phyloP scores from a whole-genome alignment of 257 asterid species.

The Solanum dulcamara region DNA sequence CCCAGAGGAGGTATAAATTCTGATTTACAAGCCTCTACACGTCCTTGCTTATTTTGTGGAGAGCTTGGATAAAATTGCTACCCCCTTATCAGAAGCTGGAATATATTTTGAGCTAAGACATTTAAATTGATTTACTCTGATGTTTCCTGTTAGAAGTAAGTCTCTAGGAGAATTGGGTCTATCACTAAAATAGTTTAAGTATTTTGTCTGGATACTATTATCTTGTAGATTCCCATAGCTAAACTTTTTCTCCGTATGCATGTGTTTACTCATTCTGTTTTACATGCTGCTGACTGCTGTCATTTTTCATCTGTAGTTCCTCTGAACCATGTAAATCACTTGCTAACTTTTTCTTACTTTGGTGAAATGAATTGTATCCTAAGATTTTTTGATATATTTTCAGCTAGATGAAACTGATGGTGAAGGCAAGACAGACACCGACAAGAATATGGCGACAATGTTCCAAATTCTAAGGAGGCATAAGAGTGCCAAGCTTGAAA shows the following conservation, averaged over 20 bases:
- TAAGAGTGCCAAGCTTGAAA: conserved; percentile 55
- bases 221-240: not conserved
- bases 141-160: not conserved
- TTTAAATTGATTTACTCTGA: not conserved
- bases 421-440: conserved; percentile 72
- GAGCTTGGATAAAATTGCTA: not conserved
- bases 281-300: not conserved
- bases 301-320: not conserved
- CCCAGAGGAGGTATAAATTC: conserved; percentile 67
- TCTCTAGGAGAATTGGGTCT: not conserved
- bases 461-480: conserved; percentile 57
- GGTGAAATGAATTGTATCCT: not conserved
- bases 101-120: not conserved
- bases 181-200: not conserved
- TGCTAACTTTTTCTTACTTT: not conserved
- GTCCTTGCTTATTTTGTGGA: not conserved
- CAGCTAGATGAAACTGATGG: not conserved
- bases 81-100: not conserved
- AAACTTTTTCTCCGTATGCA: not conserved
- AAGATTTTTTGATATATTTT: not conserved
- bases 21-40: not conserved
- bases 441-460: conserved; percentile 85
- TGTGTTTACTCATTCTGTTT: not conserved
- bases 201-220: not conserved
- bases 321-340: not conserved